Conservation (phyloP, 805 yeast species). For the Ogataea parapolymorpha region DNA sequence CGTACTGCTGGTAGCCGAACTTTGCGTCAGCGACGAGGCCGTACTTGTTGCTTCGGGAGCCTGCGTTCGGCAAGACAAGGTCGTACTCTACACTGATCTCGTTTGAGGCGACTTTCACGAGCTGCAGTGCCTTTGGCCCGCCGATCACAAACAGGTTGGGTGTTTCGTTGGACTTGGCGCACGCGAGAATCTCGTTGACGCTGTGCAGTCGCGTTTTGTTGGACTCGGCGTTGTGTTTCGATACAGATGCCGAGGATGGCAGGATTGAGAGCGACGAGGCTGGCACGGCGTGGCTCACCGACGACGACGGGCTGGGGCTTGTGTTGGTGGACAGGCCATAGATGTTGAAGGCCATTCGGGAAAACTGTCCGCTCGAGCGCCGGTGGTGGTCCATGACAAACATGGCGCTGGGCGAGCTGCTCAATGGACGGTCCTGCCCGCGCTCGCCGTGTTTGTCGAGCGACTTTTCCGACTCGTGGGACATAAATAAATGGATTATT, state of each 20-base stretch:
- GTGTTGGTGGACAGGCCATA: conserved; percentile 40
- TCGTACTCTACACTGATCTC: conserved; percentile 36
- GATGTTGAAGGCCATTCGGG: conserved; percentile 58
- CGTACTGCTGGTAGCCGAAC: conserved; percentile 40
- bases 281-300: conserved; percentile 16
- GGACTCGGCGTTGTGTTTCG: conserved; percentile 19
- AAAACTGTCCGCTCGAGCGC: conserved; percentile 36
- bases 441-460: conserved; percentile 5
- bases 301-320: conserved; percentile 13
- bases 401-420: conserved; percentile 24
- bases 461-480: conserved; percentile 5
- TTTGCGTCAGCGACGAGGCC: conserved; percentile 43
- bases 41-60: conserved; percentile 33
- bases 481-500: background rate
- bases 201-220: conserved; percentile 30
- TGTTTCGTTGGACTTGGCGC: conserved; percentile 34
- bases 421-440: conserved; percentile 12
- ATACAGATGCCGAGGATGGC: conserved; percentile 24
- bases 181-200: conserved; percentile 33
- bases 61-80: conserved; percentile 25
- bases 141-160: conserved; percentile 38
- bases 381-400: conserved; percentile 23
- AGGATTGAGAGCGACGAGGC: conserved; percentile 21
- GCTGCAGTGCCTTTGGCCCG: conserved; percentile 40
- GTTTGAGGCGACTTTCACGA: conserved; percentile 33